Evolutionary conservation across 139 green algal genomes (phyloP).

Genomic region (Diplosphaera chodatii): DNA sequence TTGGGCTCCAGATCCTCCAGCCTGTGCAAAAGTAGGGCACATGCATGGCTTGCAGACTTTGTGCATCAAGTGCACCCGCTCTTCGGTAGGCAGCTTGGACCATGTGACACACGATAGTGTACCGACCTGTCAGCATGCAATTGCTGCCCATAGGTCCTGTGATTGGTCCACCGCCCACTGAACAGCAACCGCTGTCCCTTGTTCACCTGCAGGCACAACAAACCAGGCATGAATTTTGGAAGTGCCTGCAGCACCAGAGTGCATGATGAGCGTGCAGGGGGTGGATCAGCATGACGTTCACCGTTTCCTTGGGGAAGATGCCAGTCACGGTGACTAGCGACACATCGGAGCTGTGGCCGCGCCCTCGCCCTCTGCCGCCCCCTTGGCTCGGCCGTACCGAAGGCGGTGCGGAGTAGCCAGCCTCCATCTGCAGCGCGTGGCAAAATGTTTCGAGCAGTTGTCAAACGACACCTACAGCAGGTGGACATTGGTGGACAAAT

Average conservation of each 20-base stretch:
- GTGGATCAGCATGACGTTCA: no score
- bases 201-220: not conserved
- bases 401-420: not conserved
- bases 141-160: conserved; percentile 5
- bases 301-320: not conserved
- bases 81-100: no score
- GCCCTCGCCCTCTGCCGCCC: not conserved
- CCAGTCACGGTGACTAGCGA: conserved; percentile 5
- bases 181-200: conserved; percentile 3
- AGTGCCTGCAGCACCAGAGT: no score
- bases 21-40: no score
- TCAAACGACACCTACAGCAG: no score
- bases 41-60: no score
- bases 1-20: not conserved
- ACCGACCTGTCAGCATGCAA: not conserved
- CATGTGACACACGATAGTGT: no score
- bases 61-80: no score
- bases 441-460: no score
- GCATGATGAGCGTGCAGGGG: no score
- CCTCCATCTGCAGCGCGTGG: not conserved
- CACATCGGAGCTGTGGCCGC: conserved; percentile 1
- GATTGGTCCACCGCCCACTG: conserved; percentile 2
- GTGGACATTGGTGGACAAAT: no score
- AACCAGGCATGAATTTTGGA: no score
- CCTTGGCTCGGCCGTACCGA: not conserved